Evolutionary conservation across 768 basidiomycete genomes (phyloP), one percentile per base, ranked within the genome.

Genomic region (Rhizopogon vulgaris): DNA sequence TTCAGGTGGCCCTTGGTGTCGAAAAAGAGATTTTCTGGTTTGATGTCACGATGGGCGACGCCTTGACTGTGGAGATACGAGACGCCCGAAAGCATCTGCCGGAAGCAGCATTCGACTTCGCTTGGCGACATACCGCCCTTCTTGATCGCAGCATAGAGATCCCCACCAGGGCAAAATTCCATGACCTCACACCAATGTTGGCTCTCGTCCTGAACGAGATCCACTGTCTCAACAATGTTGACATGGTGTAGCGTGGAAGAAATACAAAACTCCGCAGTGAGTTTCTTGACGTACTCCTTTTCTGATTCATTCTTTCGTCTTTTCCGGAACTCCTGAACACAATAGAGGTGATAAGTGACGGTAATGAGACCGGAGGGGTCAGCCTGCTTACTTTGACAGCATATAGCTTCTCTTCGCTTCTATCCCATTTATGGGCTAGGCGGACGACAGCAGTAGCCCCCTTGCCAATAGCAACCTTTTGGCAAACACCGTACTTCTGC

Each of bases 241-340:
- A 83, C 74, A 65, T 95, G 94, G 65, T 92, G 91, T 27, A 98
- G 71, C 1, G 94, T 96, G 36, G 94, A 96, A 40, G 92, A 94
- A 56, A 98, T 98, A 71, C 94, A 98, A 71, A 97, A 98, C 68
- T 98, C 95, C 24, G 95, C 93, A 6, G 95, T 99, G 60, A 99
- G 87, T 71, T 99, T 99, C 83, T 99, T 99, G 73, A 99, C 85
- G 63, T 99, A 99, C 74, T 99, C 95, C 69, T 96, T 96, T 71
- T 99, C 95, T 5, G 94, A 84, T 74, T 99, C 95, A 63, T 95
- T 96, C 81, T 94, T 95, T 60, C 95, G 83, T 56, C 95, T 83
- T 69, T 96, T 97, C 48, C 95, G 87, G 78, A 99, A 99, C 72
- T 99, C 95, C 93, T 95, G 56, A 18, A 55, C 41, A 40, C 28